Base-by-base conservation (phyloP, 1,284 basidiomycete genomes). In the Microbotryum intermedium region DNA sequence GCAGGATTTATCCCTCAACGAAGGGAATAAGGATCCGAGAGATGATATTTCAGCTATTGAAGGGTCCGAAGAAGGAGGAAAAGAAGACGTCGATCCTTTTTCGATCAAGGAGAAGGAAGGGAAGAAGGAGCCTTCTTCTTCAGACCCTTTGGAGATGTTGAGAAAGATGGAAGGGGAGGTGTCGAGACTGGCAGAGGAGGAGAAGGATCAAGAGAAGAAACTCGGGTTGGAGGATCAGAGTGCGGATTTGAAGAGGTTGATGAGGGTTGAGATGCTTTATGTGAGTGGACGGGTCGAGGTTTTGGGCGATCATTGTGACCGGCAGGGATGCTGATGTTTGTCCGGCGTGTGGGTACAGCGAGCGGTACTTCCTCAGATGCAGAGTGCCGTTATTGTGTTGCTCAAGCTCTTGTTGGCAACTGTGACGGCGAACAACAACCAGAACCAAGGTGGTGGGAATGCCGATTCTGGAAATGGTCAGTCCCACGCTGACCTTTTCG, bases 201-300 rank as follows among this genome's bases (percentile, higher is more conserved):
- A 61, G 18, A 68, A 63, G 1, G 79, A 83, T 68, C 78, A 78
- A 13, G 75, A 76, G 11, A 84, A 87, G 50, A 82, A 80, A 65
- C 80, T 83, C 62, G 84, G 79, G 60, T 81, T 84, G 4, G 83
- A 80, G 69, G 84, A 89, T 68, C 79, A 82, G 62, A 83, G 79
- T 66, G 83, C 86, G 70, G 88, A 93, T 70, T 75, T 94, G 28
- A 84, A 88, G 79, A 82, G 89, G 50, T 76, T 97, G 57, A 87
- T 88, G 74, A 78, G 92, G 58, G 85, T 94, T 1, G 92, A 97
- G 73, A 80, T 87, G 61, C 86, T 95, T 69, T 97, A 97, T 76
- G 92, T 91, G 72, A 76, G 88, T 76, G 20, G n/a, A n/a, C 21
- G 30, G 4, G 30, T 45, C n/a, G 43, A 45, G n/a, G n/a, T 45